phyloP scores from a whole-genome alignment of 116 monocot genomes.

The Posidonia oceanica region DNA sequence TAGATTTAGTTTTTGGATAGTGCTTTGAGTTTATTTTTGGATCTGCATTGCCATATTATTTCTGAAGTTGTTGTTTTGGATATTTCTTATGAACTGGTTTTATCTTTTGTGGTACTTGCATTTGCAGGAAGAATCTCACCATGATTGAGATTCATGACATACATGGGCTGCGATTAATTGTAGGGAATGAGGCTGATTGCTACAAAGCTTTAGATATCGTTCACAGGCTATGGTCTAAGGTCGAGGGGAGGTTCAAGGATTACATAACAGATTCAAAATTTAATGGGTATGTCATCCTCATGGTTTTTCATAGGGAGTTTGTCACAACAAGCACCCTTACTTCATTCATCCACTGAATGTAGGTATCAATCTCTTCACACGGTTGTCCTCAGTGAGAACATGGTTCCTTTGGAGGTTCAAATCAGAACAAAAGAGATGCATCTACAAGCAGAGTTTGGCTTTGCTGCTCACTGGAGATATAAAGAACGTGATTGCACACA shows the following conservation, averaged over 20 bases:
- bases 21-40: too few species aligned
- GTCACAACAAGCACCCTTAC: neutral
- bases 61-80: too few species aligned
- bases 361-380: constrained; percentile 94
- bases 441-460: constrained; percentile 83
- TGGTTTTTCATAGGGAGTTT: neutral
- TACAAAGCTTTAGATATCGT: constrained; percentile 61
- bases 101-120: neutral
- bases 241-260: constrained; percentile 68
- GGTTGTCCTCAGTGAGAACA: constrained; percentile 51
- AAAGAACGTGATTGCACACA: constrained; percentile 74
- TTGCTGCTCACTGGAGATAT: constrained; percentile 96
- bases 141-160: constrained; percentile 95
- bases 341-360: neutral
- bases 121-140: constrained; percentile 53
- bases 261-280: constrained; percentile 69
- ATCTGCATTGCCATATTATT: too few species aligned
- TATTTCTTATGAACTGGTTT: neutral
- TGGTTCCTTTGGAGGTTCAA: constrained; percentile 77
- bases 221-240: constrained; percentile 62
- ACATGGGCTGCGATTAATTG: constrained; percentile 72
- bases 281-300: constrained; percentile 44
- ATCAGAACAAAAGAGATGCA: constrained; percentile 95
- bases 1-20: too few species aligned
- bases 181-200: constrained; percentile 76